Base-by-base conservation (phyloP, 441 rosid genomes). In the Erodium moschatum region DNA sequence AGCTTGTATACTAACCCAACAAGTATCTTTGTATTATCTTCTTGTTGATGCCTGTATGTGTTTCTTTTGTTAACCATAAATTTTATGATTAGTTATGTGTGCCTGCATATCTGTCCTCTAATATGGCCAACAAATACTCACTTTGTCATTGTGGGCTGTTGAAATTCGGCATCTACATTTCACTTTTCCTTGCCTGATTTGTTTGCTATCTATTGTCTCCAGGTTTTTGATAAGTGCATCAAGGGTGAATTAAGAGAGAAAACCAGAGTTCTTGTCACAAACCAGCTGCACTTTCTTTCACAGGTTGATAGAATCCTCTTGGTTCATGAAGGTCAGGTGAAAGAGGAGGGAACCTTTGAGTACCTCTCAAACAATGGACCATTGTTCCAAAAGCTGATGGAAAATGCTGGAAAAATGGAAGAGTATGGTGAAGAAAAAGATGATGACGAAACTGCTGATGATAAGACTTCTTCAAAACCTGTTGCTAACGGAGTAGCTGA, bases 371-470 rank as follows among this genome's bases (percentile, higher is more conserved):
- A 74, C 44, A 87, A 70, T 67, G 98, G 96, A 33, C 64, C 71
- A 29, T 65, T 93, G 71, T 93, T 93, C 82, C 89, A 85, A 80
- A 89, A 84, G 81, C 87, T 93, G 27, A 90, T 92, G 97, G 96
- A 92, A 85, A 90, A 92, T 84, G 98, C 98, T 11, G 98, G 98
- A 35, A 93, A 93, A 82, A 87, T 93, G 87, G 98, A 91, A 81
- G 97, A 88, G 11, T 82, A 84, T 79, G 84, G 62, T n/a, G 92
- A 85, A 78, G 97, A 86, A 75, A 82, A 77, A 58, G 86, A 73
- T 69, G 82, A 80, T 69, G 81, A 67, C 69, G 84, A 86, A 68
- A 75, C 66, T 24, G 38, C 27, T 19, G 85, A 80, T 73, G 70
- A 75, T 58, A 74, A 75, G 52, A 72, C 76, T 65, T 73, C 77